These are phyloP conservation scores for Austroboletus eburneus DNA, from an alignment of 768 basidiomycete genomes.

Conservation along the genomic window DNA sequence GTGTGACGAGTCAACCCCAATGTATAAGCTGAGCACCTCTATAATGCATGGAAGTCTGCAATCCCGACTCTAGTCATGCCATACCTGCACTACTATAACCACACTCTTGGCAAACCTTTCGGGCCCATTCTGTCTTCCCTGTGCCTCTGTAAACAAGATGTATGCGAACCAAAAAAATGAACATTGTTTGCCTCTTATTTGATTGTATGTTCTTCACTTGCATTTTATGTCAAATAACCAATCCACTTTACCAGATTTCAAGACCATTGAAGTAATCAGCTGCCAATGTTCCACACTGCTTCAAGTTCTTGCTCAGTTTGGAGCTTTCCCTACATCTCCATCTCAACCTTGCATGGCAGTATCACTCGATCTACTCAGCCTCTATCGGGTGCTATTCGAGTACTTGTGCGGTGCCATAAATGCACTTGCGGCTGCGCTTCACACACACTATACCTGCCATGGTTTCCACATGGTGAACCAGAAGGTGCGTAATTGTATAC, in stretches of 20 bases:
- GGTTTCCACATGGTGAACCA: constrained; percentile 14
- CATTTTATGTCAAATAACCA: background rate
- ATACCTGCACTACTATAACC: background rate
- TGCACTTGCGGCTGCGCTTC: background rate
- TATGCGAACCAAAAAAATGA: background rate
- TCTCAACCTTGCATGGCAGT: constrained; percentile 18
- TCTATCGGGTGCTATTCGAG: constrained; percentile 18
- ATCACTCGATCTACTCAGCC: constrained; percentile 30
- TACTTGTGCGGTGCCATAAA: constrained; percentile 29
- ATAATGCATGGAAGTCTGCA: background rate
- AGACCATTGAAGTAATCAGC: background rate
- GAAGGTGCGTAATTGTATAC: background rate
- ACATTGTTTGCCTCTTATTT: background rate
- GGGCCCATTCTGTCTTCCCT: background rate
- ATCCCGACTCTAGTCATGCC: background rate
- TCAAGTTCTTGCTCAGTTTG: constrained; percentile 26
- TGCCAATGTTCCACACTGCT: background rate
- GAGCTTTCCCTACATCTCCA: constrained; percentile 33
- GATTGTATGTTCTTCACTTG: background rate
- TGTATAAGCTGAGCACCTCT: background rate
- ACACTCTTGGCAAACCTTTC: background rate
- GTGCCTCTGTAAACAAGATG: background rate
- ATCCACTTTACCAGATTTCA: background rate
- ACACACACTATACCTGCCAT: background rate
- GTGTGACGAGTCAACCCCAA: background rate